Base-by-base conservation (phyloP, 257 asterid genomes). In the Fraxinus pennsylvanica region DNA sequence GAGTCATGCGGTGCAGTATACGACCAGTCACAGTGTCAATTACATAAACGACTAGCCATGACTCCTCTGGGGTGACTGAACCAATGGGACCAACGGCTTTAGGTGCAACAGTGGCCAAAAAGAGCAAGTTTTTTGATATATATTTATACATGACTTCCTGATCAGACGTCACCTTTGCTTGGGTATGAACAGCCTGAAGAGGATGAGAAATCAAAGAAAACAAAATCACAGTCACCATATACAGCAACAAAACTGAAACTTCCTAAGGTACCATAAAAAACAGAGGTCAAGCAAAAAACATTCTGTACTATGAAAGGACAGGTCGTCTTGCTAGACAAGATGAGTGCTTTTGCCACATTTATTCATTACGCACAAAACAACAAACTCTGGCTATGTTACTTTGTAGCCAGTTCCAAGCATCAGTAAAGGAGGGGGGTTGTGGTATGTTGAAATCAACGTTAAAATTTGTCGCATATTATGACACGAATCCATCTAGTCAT, bases 101-200 rank as follows among this genome's bases (percentile, higher is more conserved):
- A 59, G 98, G 97, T 13, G 98, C 66, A 88, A 91, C 92, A 80
- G 99, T 93, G 5, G 97, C 96, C 82, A 92, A 85, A 86, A 92
- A 96, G 41, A 96, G 89, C 85, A 93, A 80, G 85, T 93, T 96
- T 84, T 91, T 93, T 2, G 99, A 96, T 78, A 90, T 76, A 77
- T 92, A 93, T 87, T 96, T 96, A 89, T 93, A 96, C 94, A 91
- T 89, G 74, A 93, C 98, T 84, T 96, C 97, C 86, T 93, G 97
- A 81, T 96, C 99, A 54, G 90, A 77, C 21, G 91, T 87, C 83
- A 96, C 94, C 84, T 93, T 96, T 74, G 99, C 91, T 84, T 96
- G 99, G 72, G 99, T 96, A 81, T 93, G 98, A 89, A 96, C 98
- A 43, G 89, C 96, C 99, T 96, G 87, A 67, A 78, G 75, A 81